Conservation (phyloP, 495 filamentous ascomycete genomes). For the Xylaria nigripes region DNA sequence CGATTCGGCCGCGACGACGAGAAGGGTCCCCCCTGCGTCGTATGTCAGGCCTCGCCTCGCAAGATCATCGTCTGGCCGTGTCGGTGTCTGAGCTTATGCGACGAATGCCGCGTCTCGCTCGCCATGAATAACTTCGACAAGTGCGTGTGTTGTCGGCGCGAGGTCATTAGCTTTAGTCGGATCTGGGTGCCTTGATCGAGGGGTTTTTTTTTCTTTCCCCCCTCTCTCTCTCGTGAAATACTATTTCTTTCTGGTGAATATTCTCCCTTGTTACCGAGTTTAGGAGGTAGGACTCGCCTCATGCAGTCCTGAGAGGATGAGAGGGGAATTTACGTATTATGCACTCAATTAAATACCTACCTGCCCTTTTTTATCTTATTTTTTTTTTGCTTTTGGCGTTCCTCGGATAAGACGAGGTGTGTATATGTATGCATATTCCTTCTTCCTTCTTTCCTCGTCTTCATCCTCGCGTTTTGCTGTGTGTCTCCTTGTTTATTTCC, state of each 20-base stretch:
- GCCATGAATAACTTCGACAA: slow-evolving; percentile 96
- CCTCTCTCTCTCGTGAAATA: neutral
- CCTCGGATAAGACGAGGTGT: no score
- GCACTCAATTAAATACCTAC: neutral
- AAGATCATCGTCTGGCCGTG: slow-evolving; percentile 96
- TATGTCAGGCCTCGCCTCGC: slow-evolving; percentile 80
- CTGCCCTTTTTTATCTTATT: neutral
- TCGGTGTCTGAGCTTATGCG: slow-evolving; percentile 85
- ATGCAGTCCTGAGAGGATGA: no score
- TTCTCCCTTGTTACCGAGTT: neutral
- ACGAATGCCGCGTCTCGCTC: slow-evolving; percentile 86
- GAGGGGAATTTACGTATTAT: no score
- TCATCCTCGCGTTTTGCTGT: no score
- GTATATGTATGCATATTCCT: no score
- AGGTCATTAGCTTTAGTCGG: slow-evolving; percentile 77
- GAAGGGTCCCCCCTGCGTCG: slow-evolving; percentile 71
- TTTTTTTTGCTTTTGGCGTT: neutral
- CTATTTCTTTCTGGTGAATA: neutral
- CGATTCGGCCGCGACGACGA: neutral
- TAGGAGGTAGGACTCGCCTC: no score
- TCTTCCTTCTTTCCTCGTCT: no score
- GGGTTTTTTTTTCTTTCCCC: neutral
- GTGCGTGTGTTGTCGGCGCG: slow-evolving; percentile 85
- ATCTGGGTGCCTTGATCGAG: slow-evolving; percentile 72
- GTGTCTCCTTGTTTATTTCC: no score